Conservation (phyloP, 1,284 basidiomycete species). For the Ceratobasidium sp. region DNA sequence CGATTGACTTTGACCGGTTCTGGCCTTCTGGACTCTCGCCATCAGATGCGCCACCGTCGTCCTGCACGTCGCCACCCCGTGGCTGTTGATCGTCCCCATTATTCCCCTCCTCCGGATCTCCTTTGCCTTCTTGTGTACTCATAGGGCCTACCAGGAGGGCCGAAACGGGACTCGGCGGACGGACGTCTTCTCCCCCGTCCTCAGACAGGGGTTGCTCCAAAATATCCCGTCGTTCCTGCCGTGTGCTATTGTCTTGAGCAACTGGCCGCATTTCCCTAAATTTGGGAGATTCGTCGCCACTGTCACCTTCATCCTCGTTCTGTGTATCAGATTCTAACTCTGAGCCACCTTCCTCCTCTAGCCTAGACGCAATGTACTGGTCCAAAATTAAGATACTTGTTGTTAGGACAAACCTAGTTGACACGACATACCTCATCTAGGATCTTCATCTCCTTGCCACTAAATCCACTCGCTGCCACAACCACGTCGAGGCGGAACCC, state of each 20-base stretch:
- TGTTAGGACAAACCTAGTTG: constrained; percentile 40
- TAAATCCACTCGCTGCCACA: constrained; percentile 92
- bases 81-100: not conserved
- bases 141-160: constrained; percentile 5
- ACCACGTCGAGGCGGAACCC: constrained; percentile 84
- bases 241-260: constrained; percentile 21
- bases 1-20: constrained; percentile 7
- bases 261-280: constrained; percentile 37
- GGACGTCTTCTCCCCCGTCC: not conserved
- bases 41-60: constrained; percentile 10
- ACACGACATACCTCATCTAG: constrained; percentile 77
- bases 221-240: constrained; percentile 18
- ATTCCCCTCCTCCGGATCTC: not conserved
- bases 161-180: constrained; percentile 2
- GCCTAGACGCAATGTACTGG: constrained; percentile 72
- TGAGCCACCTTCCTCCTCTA: constrained; percentile 22
- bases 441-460: constrained; percentile 79
- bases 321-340: constrained; percentile 48
- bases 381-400: constrained; percentile 48
- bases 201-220: constrained; percentile 16
- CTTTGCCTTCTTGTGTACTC: not conserved
- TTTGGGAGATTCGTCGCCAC: constrained; percentile 52
- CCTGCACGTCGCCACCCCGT: not conserved
- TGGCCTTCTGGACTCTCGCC: constrained; percentile 3
- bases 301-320: constrained; percentile 60